Evolutionary conservation across 2,329 filamentous ascomycete genomes (phyloP), one percentile per base, ranked within the genome.

Genomic region (Talaromyces marneffei): DNA sequence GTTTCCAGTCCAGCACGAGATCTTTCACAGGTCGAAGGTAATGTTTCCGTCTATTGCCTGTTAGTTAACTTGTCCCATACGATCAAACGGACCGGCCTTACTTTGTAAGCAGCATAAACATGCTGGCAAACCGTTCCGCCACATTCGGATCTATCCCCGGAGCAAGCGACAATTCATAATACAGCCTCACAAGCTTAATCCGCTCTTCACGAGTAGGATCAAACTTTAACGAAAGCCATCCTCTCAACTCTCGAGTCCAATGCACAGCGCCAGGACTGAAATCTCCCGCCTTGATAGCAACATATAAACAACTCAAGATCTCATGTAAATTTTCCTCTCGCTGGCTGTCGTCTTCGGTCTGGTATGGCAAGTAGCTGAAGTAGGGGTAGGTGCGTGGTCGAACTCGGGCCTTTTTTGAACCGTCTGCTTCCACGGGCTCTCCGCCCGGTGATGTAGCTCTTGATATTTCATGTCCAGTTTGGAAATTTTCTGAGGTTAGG

Each of bases 61-160:
- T 60, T 25, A 54, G 33, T 20, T 18, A 46, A 4, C 14, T n/a
- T 18, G 18, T 4, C 23, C 8, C 1, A 18, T 31, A 18, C 40
- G 55, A 37, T 4, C 35, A 4, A 35, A 9, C 39, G 5, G 18
- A 44, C 14, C 29, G 39, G 18, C 37, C 60, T 39, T 78, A 94
- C 92, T 94, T 95, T n/a, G 92, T 96, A 68, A 99, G 79, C 10
- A 91, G 87, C 76, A 97, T 89, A 71, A 97, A 93, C 92, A 97
- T 97, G 80, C 91, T 94, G 50, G 93, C 85, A 74, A 99, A 99
- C 63, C 93, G 86, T 77, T 99, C 95, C 4, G 91, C 85, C 8
- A 92, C 87, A 62, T 83, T 83, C 57, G 85, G 84, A 71, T 97
- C 93, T 60, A 99, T 82, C 3, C 95, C 94, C 0, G 93, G 94